Evolutionary conservation across 768 basidiomycete genomes (phyloP), one percentile per base, ranked within the genome.

Genomic region (Lactifluus pinguis): DNA sequence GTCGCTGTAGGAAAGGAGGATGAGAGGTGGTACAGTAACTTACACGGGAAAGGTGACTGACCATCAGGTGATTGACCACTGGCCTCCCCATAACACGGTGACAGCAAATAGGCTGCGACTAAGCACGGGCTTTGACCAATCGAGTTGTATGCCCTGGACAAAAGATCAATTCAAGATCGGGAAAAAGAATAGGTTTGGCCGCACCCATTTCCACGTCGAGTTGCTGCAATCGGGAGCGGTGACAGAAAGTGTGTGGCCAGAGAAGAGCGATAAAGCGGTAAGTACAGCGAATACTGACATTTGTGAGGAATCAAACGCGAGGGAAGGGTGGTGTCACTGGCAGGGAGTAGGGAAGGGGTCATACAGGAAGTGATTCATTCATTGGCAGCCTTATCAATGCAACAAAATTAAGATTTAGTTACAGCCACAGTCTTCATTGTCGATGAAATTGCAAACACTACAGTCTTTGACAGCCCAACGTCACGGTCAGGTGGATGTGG

Each of bases 41-140:
- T n/a, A n/a, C n/a, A n/a, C n/a, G n/a, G n/a, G n/a, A 9, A 55
- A n/a, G 17, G 36, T 9, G 8, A 38, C n/a, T n/a, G n/a, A n/a
- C n/a, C n/a, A n/a, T n/a, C n/a, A 6, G 30, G 13, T 7, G 19
- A 34, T 55, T 61, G 36, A 61, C 60, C 11, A 2, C 60, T n/a
- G n/a, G n/a, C n/a, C n/a, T n/a, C 60, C 17, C 29, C 36, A 10
- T 53, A 52, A 15, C 60, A 61, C 10, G 60, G 57, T 7, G 55
- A 9, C 55, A 61, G 38, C 36, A 61, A 4, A 8, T 53, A 61
- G 1, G 60, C 60, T 5, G 60, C 60, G 7, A 61, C 30, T 4
- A 45, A 52, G 19, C 60, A 61, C 30, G 50, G 49, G 42, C 57
- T 57, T 49, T 61, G 60, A 10, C 25, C 30, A 32, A 61, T 14